Evolutionary conservation across 2,329 filamentous ascomycete genomes (phyloP), one percentile per base, ranked within the genome.

Genomic region (Neodidymelliopsis sp.): DNA sequence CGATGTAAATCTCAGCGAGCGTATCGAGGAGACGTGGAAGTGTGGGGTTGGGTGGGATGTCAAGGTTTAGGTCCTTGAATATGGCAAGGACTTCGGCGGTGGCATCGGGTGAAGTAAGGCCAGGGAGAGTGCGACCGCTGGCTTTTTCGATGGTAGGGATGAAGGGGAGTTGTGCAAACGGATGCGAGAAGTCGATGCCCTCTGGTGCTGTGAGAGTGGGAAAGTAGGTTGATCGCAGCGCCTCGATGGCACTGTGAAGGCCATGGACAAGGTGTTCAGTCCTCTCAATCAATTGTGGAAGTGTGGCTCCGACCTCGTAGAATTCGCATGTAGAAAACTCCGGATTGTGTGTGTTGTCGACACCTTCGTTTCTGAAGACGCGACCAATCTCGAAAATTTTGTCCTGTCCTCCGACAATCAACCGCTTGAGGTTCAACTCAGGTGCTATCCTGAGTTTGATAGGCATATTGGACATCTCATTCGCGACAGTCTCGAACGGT

Each of bases 291-390:
- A 97, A 77, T 30, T 89, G 84, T 25, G 85, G 77, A 0, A 97
- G 81, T 56, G 87, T 89, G 52, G 88, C 85, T 65, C 92, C 95
- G 2, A 92, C 87, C 53, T 89, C 87, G 74, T 99, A 99, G 75
- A 96, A 97, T 75, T 99, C 94, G 78, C 93, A 97, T 52, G 90
- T 97, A 33, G 90, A 94, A 75, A 97, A 99, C 69, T 99, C 94
- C 0, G 94, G 93, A 67, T 99, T 99, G 71, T 99, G 94, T 0
- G 91, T 96, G 25, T 66, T 70, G 42, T 71, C 67, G 1, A 71
- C 63, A 71, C 91, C 90, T 76, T 99, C 94, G 69, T 99, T 99
- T 31, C 94, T 85, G 74, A 99, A 99, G 10, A 86, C 86, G 3
- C 90, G 88, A 0, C 94, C 94, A 57, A 99, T 92, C 74, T 99